These are phyloP conservation scores for Parmales sp. DNA, from an alignment of 108 stramenopile genomes.

Conservation along the genomic window DNA sequence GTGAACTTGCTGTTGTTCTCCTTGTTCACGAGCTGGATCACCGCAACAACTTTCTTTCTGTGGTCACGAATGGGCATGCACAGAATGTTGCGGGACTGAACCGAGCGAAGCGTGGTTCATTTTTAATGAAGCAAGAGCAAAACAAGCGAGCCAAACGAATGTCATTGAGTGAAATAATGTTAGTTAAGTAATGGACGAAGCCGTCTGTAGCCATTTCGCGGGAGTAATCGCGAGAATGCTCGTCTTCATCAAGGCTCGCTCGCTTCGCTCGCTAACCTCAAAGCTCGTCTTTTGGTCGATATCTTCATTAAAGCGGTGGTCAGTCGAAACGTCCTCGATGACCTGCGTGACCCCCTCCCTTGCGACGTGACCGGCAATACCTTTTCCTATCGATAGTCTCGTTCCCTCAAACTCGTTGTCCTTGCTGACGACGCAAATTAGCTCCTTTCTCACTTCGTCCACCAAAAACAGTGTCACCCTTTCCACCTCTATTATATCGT, in stretches of 20 bases:
- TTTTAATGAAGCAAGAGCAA: no score
- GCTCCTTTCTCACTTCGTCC: not conserved
- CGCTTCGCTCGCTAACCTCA: no score
- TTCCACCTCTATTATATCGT: conserved; percentile 6
- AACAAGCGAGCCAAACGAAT: no score
- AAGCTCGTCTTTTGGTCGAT: not conserved
- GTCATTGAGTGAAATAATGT: no score
- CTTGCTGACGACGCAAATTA: not conserved
- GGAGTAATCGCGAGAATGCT: no score
- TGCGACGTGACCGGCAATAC: not conserved
- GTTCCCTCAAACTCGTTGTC: not conserved
- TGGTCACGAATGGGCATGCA: conserved; percentile 5
- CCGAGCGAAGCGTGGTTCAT: no score
- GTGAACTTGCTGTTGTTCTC: not conserved
- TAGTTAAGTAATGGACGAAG: no score
- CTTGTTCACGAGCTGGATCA: not conserved
- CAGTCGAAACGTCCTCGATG: not conserved
- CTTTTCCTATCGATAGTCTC: not conserved
- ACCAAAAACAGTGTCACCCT: not conserved
- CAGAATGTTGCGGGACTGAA: not conserved
- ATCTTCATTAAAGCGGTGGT: not conserved
- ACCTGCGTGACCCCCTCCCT: not conserved
- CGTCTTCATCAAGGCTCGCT: no score
- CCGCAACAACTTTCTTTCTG: conserved; percentile 8
- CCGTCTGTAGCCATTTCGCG: no score